Conservation (phyloP, 1,284 basidiomycete genomes). For the Papiliotrema nemorosa region DNA sequence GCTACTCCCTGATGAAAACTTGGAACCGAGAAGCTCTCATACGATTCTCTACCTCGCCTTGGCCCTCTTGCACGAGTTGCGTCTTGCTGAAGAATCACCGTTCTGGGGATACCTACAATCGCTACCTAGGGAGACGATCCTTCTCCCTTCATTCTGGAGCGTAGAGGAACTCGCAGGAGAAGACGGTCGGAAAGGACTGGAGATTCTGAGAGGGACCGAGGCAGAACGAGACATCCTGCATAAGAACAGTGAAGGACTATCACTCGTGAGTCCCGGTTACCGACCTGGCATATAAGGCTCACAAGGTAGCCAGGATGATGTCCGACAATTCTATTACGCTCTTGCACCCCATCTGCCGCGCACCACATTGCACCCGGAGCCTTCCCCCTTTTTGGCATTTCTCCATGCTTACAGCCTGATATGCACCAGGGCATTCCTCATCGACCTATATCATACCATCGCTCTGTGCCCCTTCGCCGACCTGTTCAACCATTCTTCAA, state of each 20-base stretch:
- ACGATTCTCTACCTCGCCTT: slow-evolving; percentile 44
- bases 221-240: slow-evolving; percentile 33
- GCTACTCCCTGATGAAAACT: slow-evolving; percentile 1
- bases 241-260: slow-evolving; percentile 30
- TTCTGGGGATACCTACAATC: slow-evolving; percentile 48
- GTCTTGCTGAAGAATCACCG: slow-evolving; percentile 30
- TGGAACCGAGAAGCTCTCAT: slow-evolving; percentile 10
- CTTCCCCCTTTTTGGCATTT: slow-evolving; percentile 42
- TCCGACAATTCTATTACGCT: slow-evolving; percentile 30
- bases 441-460: slow-evolving; percentile 79
- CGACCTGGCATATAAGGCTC: neutral
- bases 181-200: slow-evolving; percentile 30
- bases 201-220: slow-evolving; percentile 44
- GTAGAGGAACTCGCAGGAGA: slow-evolving; percentile 15
- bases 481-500: slow-evolving; percentile 71
- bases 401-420: slow-evolving; percentile 72
- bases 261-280: slow-evolving; percentile 26
- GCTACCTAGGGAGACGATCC: slow-evolving; percentile 38
- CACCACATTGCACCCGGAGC: slow-evolving; percentile 16
- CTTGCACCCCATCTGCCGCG: slow-evolving; percentile 24
- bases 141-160: slow-evolving; percentile 47
- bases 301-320: slow-evolving; percentile 22
- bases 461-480: slow-evolving; percentile 88
- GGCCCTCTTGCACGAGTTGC: slow-evolving; percentile 47
- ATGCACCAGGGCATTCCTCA: slow-evolving; percentile 78